A percentile compares a stretch with the other conserved stretches of the same genome.
Evolutionary conservation across 2,329 filamentous ascomycete species (phyloP).

Genomic region (Sporothrix dimorphospora): DNA sequence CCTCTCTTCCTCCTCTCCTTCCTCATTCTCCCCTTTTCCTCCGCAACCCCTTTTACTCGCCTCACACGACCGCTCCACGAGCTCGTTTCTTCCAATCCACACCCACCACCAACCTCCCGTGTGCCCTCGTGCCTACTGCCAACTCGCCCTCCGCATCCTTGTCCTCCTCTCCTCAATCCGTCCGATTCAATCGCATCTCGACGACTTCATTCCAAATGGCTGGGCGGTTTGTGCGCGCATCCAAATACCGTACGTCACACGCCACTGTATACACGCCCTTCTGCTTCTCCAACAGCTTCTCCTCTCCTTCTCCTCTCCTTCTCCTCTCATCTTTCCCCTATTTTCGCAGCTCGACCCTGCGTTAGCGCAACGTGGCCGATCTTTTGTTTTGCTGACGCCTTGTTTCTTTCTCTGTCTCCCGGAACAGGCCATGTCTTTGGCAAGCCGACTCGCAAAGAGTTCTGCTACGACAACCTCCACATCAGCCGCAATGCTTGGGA

Average conservation of each 20-base stretch:
- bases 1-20: background rate
- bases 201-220: constrained; percentile 50
- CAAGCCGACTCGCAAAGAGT: constrained; percentile 92
- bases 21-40: background rate
- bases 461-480: constrained; percentile 97
- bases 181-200: constrained; percentile 3
- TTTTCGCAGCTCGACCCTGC: background rate
- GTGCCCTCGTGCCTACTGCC: constrained; percentile 16
- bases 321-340: background rate
- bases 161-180: background rate
- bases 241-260: constrained; percentile 64
- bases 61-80: constrained; percentile 1
- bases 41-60: constrained; percentile 3
- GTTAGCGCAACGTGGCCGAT: constrained; percentile 6
- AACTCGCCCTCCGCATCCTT: background rate
- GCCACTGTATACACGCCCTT: background rate
- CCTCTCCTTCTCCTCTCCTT: constrained; percentile 25
- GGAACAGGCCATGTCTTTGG: constrained; percentile 92
- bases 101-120: constrained; percentile 1
- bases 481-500: constrained; percentile 99
- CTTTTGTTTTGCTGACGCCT: constrained; percentile 7
- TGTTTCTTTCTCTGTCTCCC: background rate
- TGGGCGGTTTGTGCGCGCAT: constrained; percentile 68
- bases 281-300: constrained; percentile 15
- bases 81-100: constrained; percentile 6